These are phyloP conservation scores for Phaffia tasmanica DNA, from an alignment of 768 basidiomycete genomes.

Conservation along the genomic window DNA sequence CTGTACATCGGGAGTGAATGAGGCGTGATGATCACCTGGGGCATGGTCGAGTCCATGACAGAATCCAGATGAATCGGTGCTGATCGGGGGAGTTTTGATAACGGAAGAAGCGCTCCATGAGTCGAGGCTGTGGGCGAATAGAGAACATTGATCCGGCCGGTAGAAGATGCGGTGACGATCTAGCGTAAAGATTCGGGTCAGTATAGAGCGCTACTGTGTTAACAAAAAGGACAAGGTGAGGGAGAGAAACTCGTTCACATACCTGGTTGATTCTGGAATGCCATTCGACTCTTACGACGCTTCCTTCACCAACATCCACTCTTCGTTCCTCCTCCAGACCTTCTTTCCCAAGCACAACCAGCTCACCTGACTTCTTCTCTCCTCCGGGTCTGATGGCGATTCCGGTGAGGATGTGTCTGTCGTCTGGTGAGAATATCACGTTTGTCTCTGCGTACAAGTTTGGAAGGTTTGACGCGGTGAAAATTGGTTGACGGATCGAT, in stretches of 20 bases:
- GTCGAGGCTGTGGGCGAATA: slow-evolving; percentile 84
- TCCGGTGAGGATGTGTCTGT: slow-evolving; percentile 77
- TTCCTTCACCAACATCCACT: slow-evolving; percentile 36
- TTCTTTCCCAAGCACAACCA: slow-evolving; percentile 63
- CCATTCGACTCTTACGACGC: slow-evolving; percentile 82
- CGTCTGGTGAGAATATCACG: slow-evolving; percentile 88
- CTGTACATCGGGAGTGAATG: slow-evolving; percentile 86
- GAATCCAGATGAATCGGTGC: slow-evolving; percentile 68
- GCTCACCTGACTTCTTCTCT: slow-evolving; percentile 47
- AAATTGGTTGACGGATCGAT: slow-evolving; percentile 78
- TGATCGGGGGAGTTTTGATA: slow-evolving; percentile 74
- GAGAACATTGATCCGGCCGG: slow-evolving; percentile 74
- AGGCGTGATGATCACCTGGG: slow-evolving; percentile 82
- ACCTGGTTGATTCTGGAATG: slow-evolving; percentile 97
- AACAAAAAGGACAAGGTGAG: neutral
- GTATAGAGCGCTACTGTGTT: neutral
- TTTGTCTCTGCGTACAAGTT: slow-evolving; percentile 88
- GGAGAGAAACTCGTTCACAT: slow-evolving; percentile 30
- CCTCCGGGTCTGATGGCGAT: slow-evolving; percentile 44
- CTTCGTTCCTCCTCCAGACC: slow-evolving; percentile 48
- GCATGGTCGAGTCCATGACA: slow-evolving; percentile 49
- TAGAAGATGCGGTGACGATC: slow-evolving; percentile 79
- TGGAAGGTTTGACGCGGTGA: slow-evolving; percentile 51
- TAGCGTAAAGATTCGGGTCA: slow-evolving; percentile 35
- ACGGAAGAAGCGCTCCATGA: slow-evolving; percentile 80